Conservation (phyloP, 139 green algal genomes). For the Bryopsis sp. region DNA sequence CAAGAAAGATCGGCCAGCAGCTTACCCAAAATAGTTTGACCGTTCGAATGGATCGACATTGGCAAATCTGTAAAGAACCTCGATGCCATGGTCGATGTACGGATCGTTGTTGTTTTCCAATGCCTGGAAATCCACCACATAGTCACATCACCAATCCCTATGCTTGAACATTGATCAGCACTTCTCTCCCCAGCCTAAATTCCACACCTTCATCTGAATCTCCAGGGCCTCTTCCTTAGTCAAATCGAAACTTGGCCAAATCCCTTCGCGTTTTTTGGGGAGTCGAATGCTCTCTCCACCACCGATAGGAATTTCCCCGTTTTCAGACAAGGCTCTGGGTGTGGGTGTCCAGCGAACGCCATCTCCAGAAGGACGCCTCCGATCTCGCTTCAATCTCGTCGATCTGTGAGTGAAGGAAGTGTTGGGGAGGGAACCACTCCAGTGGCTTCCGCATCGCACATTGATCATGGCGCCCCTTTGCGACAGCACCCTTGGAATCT, state of each 20-base stretch:
- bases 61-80: slow-evolving; percentile 63
- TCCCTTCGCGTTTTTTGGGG: slow-evolving; percentile 19
- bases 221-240: slow-evolving; percentile 36
- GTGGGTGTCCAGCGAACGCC: no score
- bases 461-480: no score
- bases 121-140: slow-evolving; percentile 25
- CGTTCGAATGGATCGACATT: slow-evolving; percentile 57
- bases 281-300: slow-evolving; percentile 23
- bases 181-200: no score
- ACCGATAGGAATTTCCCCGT: slow-evolving; percentile 17
- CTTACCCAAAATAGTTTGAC: slow-evolving; percentile 51
- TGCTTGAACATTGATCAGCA: no score
- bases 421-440: no score
- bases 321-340: no score
- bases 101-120: slow-evolving; percentile 44
- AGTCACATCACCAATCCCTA: background rate
- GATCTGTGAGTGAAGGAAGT: no score
- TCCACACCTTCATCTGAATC: slow-evolving; percentile 36
- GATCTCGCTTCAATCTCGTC: no score
- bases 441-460: no score
- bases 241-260: slow-evolving; percentile 30
- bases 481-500: no score
- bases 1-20: no score
- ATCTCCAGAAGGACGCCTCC: no score
- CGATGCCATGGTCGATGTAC: slow-evolving; percentile 48